Conservation (phyloP, 768 basidiomycete species). For the Boletales sp. region DNA sequence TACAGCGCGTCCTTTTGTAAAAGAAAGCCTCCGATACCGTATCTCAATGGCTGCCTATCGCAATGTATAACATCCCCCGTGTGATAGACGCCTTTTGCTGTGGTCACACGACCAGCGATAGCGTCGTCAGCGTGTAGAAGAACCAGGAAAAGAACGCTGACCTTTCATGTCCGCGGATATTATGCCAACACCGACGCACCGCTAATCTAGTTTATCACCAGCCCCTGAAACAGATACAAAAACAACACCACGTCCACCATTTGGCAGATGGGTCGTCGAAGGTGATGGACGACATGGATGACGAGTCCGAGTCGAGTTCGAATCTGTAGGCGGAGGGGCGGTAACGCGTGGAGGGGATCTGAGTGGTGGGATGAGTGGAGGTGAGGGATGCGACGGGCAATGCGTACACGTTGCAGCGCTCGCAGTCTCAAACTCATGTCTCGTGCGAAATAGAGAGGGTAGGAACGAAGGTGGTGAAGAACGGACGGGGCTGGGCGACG, state of each 20-base stretch:
- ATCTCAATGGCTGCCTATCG: no score
- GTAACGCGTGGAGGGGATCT: conserved; percentile 8
- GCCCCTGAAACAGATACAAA: conserved; percentile 22
- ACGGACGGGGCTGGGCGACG: not conserved
- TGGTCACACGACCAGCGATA: no score
- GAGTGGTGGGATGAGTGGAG: not conserved
- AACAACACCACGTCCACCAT: conserved; percentile 19
- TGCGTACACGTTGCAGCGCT: conserved; percentile 9
- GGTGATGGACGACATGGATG: conserved; percentile 22
- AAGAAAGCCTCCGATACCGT: no score
- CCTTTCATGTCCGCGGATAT: conserved; percentile 10
- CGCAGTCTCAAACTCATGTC: conserved; percentile 10
- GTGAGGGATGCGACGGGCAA: not conserved
- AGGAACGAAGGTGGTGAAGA: not conserved
- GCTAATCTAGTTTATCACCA: conserved; percentile 13
- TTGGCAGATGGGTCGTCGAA: conserved; percentile 18
- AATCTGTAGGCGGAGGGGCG: conserved; percentile 16
- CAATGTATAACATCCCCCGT: no score
- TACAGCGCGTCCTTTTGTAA: not conserved
- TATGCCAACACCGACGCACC: conserved; percentile 1
- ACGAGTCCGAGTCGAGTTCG: conserved; percentile 22
- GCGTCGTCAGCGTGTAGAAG: not conserved
- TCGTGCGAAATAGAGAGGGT: not conserved
- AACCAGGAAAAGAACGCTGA: not conserved
- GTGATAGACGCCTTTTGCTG: no score